Conservation (phyloP, 257 asterid species). For the Craterostigma plantagineum region DNA sequence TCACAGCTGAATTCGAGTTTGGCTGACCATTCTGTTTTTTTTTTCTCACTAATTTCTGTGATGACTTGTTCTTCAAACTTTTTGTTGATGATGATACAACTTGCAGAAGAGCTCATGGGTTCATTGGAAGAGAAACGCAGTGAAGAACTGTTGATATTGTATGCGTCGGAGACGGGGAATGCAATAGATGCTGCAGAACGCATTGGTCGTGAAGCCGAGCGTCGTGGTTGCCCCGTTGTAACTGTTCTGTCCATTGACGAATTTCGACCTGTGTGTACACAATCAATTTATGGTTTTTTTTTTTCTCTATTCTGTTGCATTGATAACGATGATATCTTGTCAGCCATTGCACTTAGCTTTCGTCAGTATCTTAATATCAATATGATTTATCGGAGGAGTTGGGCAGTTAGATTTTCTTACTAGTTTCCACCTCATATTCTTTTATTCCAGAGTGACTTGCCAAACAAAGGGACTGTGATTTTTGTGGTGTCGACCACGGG, state of each 20-base stretch:
- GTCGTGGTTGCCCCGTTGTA: constrained; percentile 55
- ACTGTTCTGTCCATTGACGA: constrained; percentile 51
- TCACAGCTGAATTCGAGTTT: too few species aligned
- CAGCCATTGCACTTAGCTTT: background rate
- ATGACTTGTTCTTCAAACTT: background rate
- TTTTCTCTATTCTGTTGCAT: too few species aligned
- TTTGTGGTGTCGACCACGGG: constrained; percentile 96
- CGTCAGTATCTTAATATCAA: background rate
- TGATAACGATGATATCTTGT: background rate
- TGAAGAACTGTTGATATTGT: constrained; percentile 35
- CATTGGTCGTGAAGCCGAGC: constrained; percentile 80
- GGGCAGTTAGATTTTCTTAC: background rate
- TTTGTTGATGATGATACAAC: background rate
- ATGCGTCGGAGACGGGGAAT: constrained; percentile 88
- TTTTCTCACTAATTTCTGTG: too few species aligned
- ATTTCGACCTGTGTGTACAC: constrained; percentile 38
- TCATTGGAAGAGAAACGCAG: constrained; percentile 22
- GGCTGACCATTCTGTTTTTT: too few species aligned
- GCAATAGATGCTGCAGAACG: constrained; percentile 81
- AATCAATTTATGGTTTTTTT: background rate
- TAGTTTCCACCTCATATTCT: background rate
- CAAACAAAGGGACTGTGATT: constrained; percentile 30
- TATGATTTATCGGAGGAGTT: background rate
- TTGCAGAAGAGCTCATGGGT: constrained; percentile 13
- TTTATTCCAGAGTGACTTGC: constrained; percentile 33